These are phyloP conservation scores for Petrea volubilis DNA, from an alignment of 257 asterid genomes.

Conservation along the genomic window DNA sequence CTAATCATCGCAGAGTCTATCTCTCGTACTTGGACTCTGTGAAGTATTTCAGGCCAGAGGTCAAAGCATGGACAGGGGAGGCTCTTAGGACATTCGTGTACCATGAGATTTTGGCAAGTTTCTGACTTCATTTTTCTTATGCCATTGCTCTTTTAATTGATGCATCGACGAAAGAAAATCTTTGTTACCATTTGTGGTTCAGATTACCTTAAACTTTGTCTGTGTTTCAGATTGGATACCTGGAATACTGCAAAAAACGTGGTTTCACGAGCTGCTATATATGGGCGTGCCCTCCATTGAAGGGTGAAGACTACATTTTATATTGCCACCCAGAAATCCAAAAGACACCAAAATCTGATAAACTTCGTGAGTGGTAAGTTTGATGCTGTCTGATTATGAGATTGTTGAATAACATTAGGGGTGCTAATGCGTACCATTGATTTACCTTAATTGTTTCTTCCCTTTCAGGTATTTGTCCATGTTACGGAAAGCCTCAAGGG, in stretches of 20 bases:
- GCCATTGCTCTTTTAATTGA: background rate
- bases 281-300: conserved; percentile 99
- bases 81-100: conserved; percentile 97
- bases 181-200: background rate
- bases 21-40: conserved; percentile 98
- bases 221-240: conserved; percentile 80
- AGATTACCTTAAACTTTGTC: conserved; percentile 11
- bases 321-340: conserved; percentile 99
- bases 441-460: conserved; percentile 18
- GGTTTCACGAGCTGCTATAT: conserved; percentile 98
- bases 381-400: conserved; percentile 18
- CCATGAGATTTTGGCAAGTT: conserved; percentile 94
- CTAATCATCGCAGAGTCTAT: conserved; percentile 98
- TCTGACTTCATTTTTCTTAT: conserved; percentile 22
- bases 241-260: conserved; percentile 91
- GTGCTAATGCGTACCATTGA: conserved; percentile 19
- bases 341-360: conserved; percentile 98
- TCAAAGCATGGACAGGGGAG: conserved; percentile 90
- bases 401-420: background rate
- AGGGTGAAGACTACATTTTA: conserved; percentile 97
- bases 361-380: conserved; percentile 95
- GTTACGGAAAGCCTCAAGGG: conserved; percentile 86
- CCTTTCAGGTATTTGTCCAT: conserved; percentile 86
- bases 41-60: conserved; percentile 96
- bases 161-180: background rate